Base-by-base conservation (phyloP, 2,329 filamentous ascomycete species). In the Botryotinia narcissicola region DNA sequence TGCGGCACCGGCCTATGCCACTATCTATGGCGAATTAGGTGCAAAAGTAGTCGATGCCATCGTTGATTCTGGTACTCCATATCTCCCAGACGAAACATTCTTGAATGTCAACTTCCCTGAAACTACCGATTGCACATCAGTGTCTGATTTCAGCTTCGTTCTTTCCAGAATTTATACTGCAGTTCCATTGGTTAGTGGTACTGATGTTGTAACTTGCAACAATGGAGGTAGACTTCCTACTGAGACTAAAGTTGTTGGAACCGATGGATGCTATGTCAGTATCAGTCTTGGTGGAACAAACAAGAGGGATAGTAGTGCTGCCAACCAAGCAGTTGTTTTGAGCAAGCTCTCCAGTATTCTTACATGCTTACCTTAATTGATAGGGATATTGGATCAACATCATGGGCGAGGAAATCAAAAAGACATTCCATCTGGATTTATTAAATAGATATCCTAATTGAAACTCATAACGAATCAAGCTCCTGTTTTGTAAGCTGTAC, bases 271-370 rank as follows among this genome's bases (percentile, higher is more conserved):
- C 37, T 57, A 69, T 69, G 66, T n/a, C n/a, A 69, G 66, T 69
- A 69, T 69, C n/a, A 69, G 66, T 59, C 25, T 69, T 57, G 66
- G 66, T 44, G 66, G 66, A 69, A 69, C 66, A 12, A 42, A 69
- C 12, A 69, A 69, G 66, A 69, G 66, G 32, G 66, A 69, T 44
- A 37, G 48, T 16, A 69, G n/a, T 32, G 66, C 66, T 42, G 18
- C n/a, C 4, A 57, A 69, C 66, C 66, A 69, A 69, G 37, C 48
- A 37, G 18, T 42, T 18, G 37, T 69, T 18, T 69, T 69, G 37
- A 57, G n/a, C 6, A 69, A 69, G 29, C 66, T 69, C 37, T 69
- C 66, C 3, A 57, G 51, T 20, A 42, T 69, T 32, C 66, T 69
- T 9, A 69, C 66, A 22, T 69, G 66, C 22, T 42, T 69, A 25